Evolutionary conservation across 2,329 filamentous ascomycete species (phyloP), one percentile per base, ranked within the genome.

Genomic region (Fusarium brevicatenulatum): DNA sequence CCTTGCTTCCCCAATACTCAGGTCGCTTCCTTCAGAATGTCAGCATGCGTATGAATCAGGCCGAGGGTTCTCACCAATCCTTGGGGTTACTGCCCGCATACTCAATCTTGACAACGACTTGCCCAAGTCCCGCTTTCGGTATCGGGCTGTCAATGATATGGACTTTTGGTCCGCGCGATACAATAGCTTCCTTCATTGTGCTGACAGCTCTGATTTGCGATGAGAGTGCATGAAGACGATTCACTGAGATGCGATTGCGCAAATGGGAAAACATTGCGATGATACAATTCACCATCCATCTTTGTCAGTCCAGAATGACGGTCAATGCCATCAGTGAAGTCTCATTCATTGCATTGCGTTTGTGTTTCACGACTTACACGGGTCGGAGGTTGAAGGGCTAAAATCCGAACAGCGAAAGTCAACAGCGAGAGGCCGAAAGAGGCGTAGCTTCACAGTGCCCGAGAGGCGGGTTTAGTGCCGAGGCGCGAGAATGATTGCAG

Each of bases 171-270:
- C 70, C 60, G 4, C 52, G 28, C 5, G 66, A 63, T 0, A 73
- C 65, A 5, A 72, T 73, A 1, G 65, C 70, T 25, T 72, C 70
- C 23, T 72, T 72, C 70, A 72, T 72, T 3, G 47, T 73, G 32
- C 36, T 56, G 2, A 16, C 30, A 5, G 43, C 19, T 46, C 66
- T 66, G 7, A 66, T 19, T 2, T 70, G 70, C 0, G 30, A 40
- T 4, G 70, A 62, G 9, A 73, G 49, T 36, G 52, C 36, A 8
- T 58, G 52, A 16, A 55, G 40, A 2, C 65, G 50, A 13, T 34
- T 32, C 0, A 49, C 11, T 3, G 50, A 32, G 4, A 23, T 8
- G 30, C 30, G 30, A 28, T 25, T 49, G 6, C 44, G 44, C 9
- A 70, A 25, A 25, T 25, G 46, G 21, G 43, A 52, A 8, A 73